Percentiles rank a stretch among this genome's conserved stretches.
Evolutionary conservation across 495 filamentous ascomycete genomes (phyloP).

Genomic region (Aspergillus incahuasiensis): DNA sequence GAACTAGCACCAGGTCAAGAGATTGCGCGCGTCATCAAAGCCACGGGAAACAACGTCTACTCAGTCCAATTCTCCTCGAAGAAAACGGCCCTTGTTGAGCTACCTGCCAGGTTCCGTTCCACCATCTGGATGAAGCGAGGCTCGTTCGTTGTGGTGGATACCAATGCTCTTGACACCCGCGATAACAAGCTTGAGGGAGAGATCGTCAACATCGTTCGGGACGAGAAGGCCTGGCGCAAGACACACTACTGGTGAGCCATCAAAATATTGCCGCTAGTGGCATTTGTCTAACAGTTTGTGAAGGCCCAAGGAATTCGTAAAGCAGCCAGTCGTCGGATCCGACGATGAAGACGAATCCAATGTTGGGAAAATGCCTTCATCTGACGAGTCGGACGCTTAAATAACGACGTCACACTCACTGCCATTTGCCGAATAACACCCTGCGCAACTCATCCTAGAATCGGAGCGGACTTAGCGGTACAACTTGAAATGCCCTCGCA

Average conservation of each 20-base stretch:
- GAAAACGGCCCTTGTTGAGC: constrained; percentile 43
- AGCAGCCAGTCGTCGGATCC: constrained; percentile 38
- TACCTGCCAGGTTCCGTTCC: constrained; percentile 72
- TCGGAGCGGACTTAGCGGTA: neutral
- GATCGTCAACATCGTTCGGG: constrained; percentile 86
- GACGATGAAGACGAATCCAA: constrained; percentile 72
- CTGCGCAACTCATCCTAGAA: neutral
- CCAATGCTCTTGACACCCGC: constrained; percentile 57
- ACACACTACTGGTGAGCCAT: constrained; percentile 74
- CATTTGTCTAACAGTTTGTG: constrained; percentile 15
- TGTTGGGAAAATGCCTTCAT: constrained; percentile 77
- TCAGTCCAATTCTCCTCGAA: constrained; percentile 17
- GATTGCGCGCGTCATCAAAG: constrained; percentile 72
- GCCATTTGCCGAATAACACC: neutral
- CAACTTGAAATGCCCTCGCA: neutral
- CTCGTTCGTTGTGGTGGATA: constrained; percentile 81
- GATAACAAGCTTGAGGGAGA: constrained; percentile 80
- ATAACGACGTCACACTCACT: neutral
- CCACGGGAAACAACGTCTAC: constrained; percentile 85
- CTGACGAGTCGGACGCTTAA: constrained; percentile 51
- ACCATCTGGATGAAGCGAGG: constrained; percentile 87
- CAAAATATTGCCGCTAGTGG: neutral
- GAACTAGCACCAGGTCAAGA: constrained; percentile 58
- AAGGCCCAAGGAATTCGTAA: constrained; percentile 80
- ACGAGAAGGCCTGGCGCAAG: constrained; percentile 90